Evolutionary conservation across 2,329 filamentous ascomycete species (phyloP).

Genomic region (Arthrobotrys entomopaga): DNA sequence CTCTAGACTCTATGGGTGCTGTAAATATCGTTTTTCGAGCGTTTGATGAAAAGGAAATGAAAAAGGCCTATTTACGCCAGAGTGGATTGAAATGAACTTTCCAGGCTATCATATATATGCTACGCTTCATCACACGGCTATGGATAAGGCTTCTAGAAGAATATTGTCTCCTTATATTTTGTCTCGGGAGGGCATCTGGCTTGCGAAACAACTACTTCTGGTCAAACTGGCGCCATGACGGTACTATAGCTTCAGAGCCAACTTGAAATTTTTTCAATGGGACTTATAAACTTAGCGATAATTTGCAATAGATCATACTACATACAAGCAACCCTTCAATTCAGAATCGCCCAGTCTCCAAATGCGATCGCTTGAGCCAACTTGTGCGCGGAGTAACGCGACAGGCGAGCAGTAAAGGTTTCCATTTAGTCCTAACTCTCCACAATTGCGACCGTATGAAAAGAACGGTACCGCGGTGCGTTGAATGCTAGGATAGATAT

Average conservation of each 20-base stretch:
- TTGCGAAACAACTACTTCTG: background rate
- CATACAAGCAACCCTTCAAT: background rate
- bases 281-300: background rate
- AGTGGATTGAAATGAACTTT: too few species aligned
- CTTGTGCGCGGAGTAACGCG: too few species aligned
- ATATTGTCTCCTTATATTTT: too few species aligned
- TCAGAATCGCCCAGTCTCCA: too few species aligned
- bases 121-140: slow-evolving; percentile 12
- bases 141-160: slow-evolving; percentile 3
- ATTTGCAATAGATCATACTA: background rate
- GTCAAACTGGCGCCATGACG: background rate
- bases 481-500: background rate
- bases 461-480: background rate
- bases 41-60: too few species aligned
- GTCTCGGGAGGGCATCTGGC: too few species aligned
- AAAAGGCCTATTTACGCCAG: too few species aligned
- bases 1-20: background rate
- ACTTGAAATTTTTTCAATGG: background rate
- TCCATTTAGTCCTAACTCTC: background rate
- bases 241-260: background rate
- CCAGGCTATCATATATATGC: background rate
- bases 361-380: too few species aligned
- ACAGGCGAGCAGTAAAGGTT: too few species aligned
- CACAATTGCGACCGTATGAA: background rate
- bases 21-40: slow-evolving; percentile 2